Conservation (phyloP, 2,329 filamentous ascomycete species). For the Tolypocladium inflatum region DNA sequence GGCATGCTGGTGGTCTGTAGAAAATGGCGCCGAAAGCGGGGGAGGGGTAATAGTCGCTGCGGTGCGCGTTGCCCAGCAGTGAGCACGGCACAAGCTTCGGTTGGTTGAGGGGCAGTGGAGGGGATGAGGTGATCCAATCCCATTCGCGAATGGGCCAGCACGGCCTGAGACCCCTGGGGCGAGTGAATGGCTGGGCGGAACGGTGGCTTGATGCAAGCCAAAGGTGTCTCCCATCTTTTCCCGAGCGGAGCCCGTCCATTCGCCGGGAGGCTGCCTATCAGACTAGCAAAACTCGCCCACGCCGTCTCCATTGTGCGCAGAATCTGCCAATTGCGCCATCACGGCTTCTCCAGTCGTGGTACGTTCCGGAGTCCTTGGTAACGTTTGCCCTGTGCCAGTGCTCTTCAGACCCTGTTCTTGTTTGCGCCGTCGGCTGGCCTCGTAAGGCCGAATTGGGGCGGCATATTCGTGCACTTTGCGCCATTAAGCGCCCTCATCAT, state of each 20-base stretch:
- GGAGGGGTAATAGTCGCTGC: conserved; percentile 19
- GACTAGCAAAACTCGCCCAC: not conserved
- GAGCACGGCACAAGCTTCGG: not conserved
- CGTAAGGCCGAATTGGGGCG: not conserved
- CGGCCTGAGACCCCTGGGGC: not conserved
- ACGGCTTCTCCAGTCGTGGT: not conserved
- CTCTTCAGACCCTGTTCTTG: not conserved
- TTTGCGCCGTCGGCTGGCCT: not conserved
- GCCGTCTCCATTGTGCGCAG: conserved; percentile 1
- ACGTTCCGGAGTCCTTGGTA: not conserved
- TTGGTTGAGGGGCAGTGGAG: not conserved
- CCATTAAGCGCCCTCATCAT: not conserved
- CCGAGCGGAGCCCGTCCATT: not conserved
- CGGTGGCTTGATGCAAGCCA: not conserved
- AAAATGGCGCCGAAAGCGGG: conserved; percentile 24
- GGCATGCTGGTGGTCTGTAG: conserved; percentile 5
- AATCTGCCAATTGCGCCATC: conserved; percentile 8
- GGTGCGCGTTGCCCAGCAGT: not conserved
- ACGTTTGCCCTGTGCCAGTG: not conserved
- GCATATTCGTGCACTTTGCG: not conserved
- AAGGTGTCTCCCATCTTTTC: not conserved
- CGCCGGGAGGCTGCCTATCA: not conserved
- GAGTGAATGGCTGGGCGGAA: not conserved
- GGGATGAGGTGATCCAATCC: not conserved
- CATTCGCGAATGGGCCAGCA: not conserved